phyloP scores from a whole-genome alignment of 2,329 filamentous ascomycete species.

The Hymenotorrendiella dingleyae region DNA sequence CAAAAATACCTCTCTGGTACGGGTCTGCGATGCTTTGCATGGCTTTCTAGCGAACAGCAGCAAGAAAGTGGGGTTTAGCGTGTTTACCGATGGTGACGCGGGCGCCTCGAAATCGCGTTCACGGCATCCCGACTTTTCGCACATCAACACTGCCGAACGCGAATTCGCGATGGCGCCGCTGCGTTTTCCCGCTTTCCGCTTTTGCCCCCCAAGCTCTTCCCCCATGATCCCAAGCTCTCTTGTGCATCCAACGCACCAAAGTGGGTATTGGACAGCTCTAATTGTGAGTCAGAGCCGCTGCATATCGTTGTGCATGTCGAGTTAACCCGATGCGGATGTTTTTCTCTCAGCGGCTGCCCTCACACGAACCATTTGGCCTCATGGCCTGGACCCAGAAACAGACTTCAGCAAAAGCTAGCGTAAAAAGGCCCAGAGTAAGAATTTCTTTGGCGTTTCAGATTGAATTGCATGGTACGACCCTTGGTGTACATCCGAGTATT shows the following conservation, averaged over 20 bases:
- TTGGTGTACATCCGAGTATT: slow-evolving; percentile 21
- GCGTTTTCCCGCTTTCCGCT: slow-evolving; percentile 1
- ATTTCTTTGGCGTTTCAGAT: slow-evolving; percentile 28
- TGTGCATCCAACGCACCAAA: background rate
- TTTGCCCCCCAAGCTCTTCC: slow-evolving; percentile 6
- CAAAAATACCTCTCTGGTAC: background rate
- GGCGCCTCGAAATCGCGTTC: slow-evolving; percentile 14
- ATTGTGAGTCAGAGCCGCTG: slow-evolving; percentile 30
- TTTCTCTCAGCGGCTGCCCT: slow-evolving; percentile 23
- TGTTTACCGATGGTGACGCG: slow-evolving; percentile 14
- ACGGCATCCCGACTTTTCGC: background rate
- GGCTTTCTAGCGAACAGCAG: background rate
- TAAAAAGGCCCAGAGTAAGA: slow-evolving; percentile 10
- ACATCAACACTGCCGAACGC: background rate
- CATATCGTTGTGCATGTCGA: slow-evolving; percentile 17
- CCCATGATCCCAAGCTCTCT: no score
- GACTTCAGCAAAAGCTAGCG: slow-evolving; percentile 12
- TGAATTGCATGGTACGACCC: slow-evolving; percentile 17
- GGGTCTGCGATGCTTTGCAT: background rate
- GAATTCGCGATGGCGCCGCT: background rate
- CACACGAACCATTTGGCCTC: slow-evolving; percentile 28
- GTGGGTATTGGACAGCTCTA: slow-evolving; percentile 11
- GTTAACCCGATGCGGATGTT: slow-evolving; percentile 13
- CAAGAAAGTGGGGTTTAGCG: background rate
- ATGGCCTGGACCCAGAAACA: slow-evolving; percentile 31